Base-by-base conservation (phyloP, 495 filamentous ascomycete genomes). In the Acidomyces sp. region DNA sequence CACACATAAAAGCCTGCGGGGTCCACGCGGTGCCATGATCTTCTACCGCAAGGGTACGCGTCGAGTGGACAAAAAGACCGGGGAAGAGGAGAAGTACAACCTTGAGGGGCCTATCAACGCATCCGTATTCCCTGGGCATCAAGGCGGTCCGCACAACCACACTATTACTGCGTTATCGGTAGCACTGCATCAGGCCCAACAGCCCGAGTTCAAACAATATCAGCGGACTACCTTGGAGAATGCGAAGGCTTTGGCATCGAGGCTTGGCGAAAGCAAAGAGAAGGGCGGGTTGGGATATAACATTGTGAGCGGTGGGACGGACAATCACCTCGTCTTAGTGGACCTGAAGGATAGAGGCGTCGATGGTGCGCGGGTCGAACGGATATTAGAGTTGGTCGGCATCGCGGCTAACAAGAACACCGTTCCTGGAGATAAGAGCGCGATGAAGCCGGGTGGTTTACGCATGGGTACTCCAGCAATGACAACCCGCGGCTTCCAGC, bases 381-480 rank as follows among this genome's bases (percentile, higher is more conserved):
- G 86, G 32, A 78, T 96, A 41, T 76, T 96, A 2, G 92, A 99
- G 68, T 84, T 93, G 61, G 86, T 92, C 63, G 95, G 94, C 69
- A 92, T 96, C 56, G 85, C 92, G 41, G 90, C 83, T 72, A 99
- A 99, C 78, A 99, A 99, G 75, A 99, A 99, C 71, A 74, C 82
- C 37, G 88, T 93, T 37, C 92, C 92, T 42, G 92, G 92, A 45
- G 92, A 99, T 73, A 96, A 93, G 72, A 92, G 83, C 27, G 92
- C 92, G 15, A 75, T 99, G 51, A 92, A 85, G 43, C 92, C 92
- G 33, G 82, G 78, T 55, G 92, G 92, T 68, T 77, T 99, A 48
- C 85, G 92, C 52, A 83, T 96, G 51, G 92, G 92, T 55, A 87
- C 87, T 37, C 92, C 92, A 34, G 92, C 92, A 56, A 97, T 97